These are phyloP conservation scores for Dysphania ambrosioides DNA, from an alignment of 148 eudicot genomes.

Conservation along the genomic window DNA sequence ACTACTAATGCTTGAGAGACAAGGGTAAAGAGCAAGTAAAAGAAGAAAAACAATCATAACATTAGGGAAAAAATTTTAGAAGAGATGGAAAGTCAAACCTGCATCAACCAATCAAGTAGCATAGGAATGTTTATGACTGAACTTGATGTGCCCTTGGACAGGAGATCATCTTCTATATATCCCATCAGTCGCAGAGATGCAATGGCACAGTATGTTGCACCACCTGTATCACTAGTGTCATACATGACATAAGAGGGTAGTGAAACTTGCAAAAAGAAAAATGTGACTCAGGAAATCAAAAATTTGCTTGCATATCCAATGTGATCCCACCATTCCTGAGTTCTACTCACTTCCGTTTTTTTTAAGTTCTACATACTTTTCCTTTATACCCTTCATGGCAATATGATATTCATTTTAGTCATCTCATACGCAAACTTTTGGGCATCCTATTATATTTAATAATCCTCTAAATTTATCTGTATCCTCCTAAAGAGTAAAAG, in stretches of 20 bases:
- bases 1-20: no score
- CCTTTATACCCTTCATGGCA: no score
- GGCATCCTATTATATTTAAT: no score
- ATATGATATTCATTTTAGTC: no score
- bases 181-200: constrained; percentile 94
- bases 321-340: no score
- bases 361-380: no score
- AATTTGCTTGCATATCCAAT: neutral
- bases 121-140: constrained; percentile 52
- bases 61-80: neutral
- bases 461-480: no score
- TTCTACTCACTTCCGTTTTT: no score
- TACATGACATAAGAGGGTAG: constrained; percentile 5
- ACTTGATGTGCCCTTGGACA: constrained; percentile 41
- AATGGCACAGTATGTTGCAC: constrained; percentile 93
- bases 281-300: neutral
- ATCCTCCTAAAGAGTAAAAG: no score
- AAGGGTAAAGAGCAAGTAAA: neutral
- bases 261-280: constrained; percentile 4
- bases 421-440: no score
- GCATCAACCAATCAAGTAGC: constrained; percentile 83
- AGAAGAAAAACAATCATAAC: neutral
- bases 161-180: constrained; percentile 54
- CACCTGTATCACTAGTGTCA: constrained; percentile 82
- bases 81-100: constrained; percentile 43